phyloP scores from a whole-genome alignment of 129 eudicot species.

The Scalesia atractyloides region DNA sequence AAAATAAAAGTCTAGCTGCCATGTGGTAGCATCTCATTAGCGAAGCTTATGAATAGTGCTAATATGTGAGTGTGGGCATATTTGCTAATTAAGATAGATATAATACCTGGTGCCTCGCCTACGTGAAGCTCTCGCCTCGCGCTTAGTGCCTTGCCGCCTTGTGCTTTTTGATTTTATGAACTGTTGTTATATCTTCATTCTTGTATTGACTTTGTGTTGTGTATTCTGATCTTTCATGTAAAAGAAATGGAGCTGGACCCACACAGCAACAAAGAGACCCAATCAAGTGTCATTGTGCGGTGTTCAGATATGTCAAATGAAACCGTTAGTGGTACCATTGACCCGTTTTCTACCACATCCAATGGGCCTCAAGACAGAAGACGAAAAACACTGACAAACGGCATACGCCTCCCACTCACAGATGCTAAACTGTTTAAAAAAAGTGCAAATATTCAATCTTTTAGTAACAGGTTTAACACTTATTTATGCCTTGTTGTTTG shows the following conservation, averaged over 20 bases:
- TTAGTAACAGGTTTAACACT: slow-evolving; percentile 41
- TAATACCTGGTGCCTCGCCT: no score
- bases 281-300: slow-evolving; percentile 29
- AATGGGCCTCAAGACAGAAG: slow-evolving; percentile 26
- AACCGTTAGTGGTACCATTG: slow-evolving; percentile 11
- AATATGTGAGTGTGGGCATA: no score
- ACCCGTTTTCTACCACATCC: slow-evolving; percentile 34
- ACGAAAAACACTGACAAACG: slow-evolving; percentile 11
- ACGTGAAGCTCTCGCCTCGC: no score
- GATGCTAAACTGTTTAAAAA: slow-evolving; percentile 28
- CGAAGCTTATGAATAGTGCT: no score
- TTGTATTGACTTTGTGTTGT: background rate
- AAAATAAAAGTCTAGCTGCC: no score
- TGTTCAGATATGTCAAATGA: slow-evolving; percentile 35
- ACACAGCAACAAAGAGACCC: slow-evolving; percentile 29
- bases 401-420: slow-evolving; percentile 19
- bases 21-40: no score
- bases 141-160: no score
- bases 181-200: slow-evolving; percentile 5
- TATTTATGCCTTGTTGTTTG: background rate
- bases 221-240: slow-evolving; percentile 16
- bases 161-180: no score
- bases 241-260: slow-evolving; percentile 37
- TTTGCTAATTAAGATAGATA: no score
- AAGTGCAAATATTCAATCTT: slow-evolving; percentile 26